Evolutionary conservation across 306 rosid species (phyloP), one percentile per base, ranked within the genome.

Genomic region (Quercus ilex): DNA sequence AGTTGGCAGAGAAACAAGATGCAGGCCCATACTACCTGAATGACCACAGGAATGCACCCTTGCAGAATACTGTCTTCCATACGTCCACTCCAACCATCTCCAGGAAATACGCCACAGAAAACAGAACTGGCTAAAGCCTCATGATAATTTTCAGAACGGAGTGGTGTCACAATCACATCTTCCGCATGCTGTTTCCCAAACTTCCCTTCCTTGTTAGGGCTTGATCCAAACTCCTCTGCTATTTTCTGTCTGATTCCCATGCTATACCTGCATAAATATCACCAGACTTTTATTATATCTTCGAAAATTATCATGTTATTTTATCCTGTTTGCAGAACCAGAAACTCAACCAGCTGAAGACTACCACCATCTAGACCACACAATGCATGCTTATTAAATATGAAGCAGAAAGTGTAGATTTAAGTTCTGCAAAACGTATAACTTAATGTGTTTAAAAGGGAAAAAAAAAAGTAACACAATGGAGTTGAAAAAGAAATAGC

Each of bases 81-180:
- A 55, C 93, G 97, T 41, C 97, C 98, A 69, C 98, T 94, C 98
- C 98, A 94, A 74, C 97, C 98, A 83, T 94, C 98, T 35, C 97
- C 97, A 0, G 96, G 96, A 80, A 94, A 87, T 69, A 92, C 96
- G 52, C 98, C 97, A 0, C 97, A 94, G 89, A 94, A 92, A 81
- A 87, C 80, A 79, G 97, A 92, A 78, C 83, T 85, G 62, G 97
- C 93, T 84, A 94, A 58, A 78, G 87, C 92, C 58, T 43, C 83
- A 13, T 90, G 92, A 88, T 94, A 94, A 76, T 83, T 82, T 38
- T 83, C 85, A 49, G 96, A 72, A 55, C 92, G 94, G 70, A 74
- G 71, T 0, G 92, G 86, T n/a, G 97, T 92, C 74, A 94, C 91
- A 55, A 87, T 74, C 78, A 94, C 92, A 69, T 94, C 96, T 55